Conservation (phyloP, 495 filamentous ascomycete species). For the Hypoxylon fragiforme region DNA sequence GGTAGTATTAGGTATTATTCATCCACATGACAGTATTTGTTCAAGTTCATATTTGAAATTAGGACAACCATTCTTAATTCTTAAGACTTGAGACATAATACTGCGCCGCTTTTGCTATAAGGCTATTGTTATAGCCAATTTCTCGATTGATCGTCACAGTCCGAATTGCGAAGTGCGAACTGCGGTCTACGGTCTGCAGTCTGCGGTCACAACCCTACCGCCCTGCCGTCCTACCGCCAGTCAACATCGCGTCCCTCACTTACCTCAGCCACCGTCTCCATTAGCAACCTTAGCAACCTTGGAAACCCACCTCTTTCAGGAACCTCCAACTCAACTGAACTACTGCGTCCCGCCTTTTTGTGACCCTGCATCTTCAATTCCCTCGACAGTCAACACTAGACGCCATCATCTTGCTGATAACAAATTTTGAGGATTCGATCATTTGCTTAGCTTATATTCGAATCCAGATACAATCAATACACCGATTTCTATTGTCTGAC, state of each 20-base stretch:
- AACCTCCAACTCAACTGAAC: constrained; percentile 10
- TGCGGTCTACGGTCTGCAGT: neutral
- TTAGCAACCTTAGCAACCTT: no score
- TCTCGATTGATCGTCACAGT: constrained; percentile 7
- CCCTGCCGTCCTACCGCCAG: constrained; percentile 17
- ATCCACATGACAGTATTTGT: no score
- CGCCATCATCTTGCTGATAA: neutral
- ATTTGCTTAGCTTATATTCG: neutral
- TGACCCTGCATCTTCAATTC: constrained; percentile 17
- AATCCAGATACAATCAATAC: neutral
- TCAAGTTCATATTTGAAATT: constrained; percentile 5
- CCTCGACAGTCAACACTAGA: constrained; percentile 8
- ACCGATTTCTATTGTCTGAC: constrained; percentile 16
- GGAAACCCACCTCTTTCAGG: constrained; percentile 9
- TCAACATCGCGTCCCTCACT: constrained; percentile 13
- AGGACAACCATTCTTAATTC: neutral
- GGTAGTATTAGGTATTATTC: no score
- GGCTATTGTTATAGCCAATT: constrained; percentile 1
- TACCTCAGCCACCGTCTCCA: constrained; percentile 32
- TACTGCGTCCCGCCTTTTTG: constrained; percentile 16
- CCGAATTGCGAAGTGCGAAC: constrained; percentile 11
- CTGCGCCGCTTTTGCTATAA: neutral
- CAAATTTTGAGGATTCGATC: constrained; percentile 4
- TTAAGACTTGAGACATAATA: neutral
- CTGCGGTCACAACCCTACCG: neutral